Evolutionary conservation across 2,329 filamentous ascomycete species (phyloP).

Genomic region (Penicillium concentricum): DNA sequence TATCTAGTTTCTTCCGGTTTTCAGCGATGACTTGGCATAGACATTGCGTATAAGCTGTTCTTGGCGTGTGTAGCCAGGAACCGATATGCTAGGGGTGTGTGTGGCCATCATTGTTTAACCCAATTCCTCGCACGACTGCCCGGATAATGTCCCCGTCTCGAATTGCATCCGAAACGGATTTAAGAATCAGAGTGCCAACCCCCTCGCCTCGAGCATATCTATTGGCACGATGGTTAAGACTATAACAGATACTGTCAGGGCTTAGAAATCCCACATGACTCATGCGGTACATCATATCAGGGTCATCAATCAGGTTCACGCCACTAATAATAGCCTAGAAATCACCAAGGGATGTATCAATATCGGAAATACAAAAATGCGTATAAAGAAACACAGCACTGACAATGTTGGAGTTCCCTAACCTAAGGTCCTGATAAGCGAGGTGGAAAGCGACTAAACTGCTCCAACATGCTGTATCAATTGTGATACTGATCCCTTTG

Average conservation of each 20-base stretch:
- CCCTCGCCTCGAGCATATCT: background rate
- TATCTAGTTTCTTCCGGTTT: conserved; percentile 3
- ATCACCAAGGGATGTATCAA: no score
- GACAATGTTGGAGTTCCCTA: no score
- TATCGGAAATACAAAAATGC: no score
- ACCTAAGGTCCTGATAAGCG: conserved; percentile 1
- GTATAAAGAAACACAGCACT: no score
- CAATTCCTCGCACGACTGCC: conserved; percentile 3
- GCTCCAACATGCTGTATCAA: conserved; percentile 22
- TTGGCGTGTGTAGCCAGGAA: conserved; percentile 6
- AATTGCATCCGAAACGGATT: background rate
- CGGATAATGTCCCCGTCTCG: background rate
- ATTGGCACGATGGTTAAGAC: background rate
- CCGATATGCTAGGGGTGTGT: conserved; percentile 12
- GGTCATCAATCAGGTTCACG: no score
- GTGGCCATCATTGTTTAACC: conserved; percentile 18
- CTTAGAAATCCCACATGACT: no score
- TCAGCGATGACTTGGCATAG: no score
- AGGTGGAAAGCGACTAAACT: conserved; percentile 14
- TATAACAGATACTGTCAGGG: no score
- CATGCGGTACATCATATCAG: no score
- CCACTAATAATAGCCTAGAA: no score
- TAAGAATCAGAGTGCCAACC: background rate
- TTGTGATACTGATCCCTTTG: conserved; percentile 9
- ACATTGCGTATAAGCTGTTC: background rate